A percentile compares a stretch with the other conserved stretches of the same genome.
phyloP scores from a whole-genome alignment of 2,329 filamentous ascomycete genomes.

The Cryphonectria parasitica region DNA sequence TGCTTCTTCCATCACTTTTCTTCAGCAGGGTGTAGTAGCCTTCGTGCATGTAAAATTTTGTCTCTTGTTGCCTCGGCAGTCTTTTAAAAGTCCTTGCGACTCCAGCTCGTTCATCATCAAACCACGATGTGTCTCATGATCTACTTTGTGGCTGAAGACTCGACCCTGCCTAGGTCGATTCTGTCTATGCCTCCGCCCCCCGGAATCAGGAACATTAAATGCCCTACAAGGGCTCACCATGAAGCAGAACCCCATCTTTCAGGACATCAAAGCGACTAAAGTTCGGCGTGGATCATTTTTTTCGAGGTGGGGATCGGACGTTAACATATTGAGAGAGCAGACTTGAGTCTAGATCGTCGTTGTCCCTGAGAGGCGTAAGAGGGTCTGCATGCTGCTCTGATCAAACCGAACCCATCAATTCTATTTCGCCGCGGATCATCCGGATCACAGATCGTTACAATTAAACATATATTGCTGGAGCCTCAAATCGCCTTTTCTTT shows the following conservation, averaged over 20 bases:
- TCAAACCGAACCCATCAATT: background rate
- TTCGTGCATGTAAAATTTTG: too few relatives aligned
- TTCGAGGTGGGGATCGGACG: background rate
- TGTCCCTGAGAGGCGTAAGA: background rate
- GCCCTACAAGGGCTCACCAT: background rate
- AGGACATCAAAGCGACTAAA: background rate
- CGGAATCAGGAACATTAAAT: background rate
- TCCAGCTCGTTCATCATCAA: background rate
- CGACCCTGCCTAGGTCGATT: background rate
- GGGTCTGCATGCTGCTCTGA: background rate
- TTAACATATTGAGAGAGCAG: background rate
- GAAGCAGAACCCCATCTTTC: background rate
- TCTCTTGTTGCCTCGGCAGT: background rate
- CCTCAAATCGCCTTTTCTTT: background rate
- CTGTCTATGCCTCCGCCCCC: background rate
- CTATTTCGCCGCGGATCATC: background rate
- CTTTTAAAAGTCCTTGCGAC: background rate
- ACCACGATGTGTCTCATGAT: background rate
- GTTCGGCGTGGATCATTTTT: background rate
- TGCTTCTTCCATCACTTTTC: background rate
- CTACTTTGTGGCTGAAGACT: background rate
- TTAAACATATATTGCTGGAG: background rate
- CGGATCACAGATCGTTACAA: background rate
- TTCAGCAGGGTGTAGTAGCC: background rate
- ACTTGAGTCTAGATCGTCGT: background rate